Evolutionary conservation across 192 early-diverging fungal species (phyloP).

Genomic region (Coemansia sp.): DNA sequence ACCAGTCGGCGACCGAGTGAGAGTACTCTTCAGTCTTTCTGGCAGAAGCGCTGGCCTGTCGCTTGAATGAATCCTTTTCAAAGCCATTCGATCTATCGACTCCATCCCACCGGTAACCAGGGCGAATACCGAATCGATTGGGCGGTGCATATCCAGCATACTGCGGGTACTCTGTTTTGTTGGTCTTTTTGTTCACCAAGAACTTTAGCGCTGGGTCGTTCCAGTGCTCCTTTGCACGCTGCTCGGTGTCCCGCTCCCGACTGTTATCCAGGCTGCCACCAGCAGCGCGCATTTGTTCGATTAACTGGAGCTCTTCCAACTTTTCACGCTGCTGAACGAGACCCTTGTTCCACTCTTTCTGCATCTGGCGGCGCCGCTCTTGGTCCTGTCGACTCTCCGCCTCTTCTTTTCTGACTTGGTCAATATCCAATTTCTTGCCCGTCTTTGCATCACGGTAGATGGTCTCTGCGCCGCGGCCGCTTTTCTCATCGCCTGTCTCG

Average conservation of each 20-base stretch:
- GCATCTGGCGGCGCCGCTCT: slow-evolving; percentile 46
- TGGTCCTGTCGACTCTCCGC: slow-evolving; percentile 31
- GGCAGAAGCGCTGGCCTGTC: slow-evolving; percentile 27
- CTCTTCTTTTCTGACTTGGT: slow-evolving; percentile 48
- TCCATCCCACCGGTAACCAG: slow-evolving; percentile 82
- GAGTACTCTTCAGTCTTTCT: slow-evolving; percentile 30
- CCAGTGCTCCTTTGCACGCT: slow-evolving; percentile 64
- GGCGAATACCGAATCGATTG: slow-evolving; percentile 72
- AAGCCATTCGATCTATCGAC: slow-evolving; percentile 82
- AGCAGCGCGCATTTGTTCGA: slow-evolving; percentile 37
- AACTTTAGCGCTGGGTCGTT: slow-evolving; percentile 70
- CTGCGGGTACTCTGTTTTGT: slow-evolving; percentile 31
- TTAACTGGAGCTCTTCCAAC: slow-evolving; percentile 24
- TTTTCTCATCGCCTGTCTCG: slow-evolving; percentile 16
- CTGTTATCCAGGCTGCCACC: slow-evolving; percentile 59
- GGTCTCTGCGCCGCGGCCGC: slow-evolving; percentile 56
- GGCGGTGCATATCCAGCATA: slow-evolving; percentile 64
- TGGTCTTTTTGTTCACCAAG: slow-evolving; percentile 42
- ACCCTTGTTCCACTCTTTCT: slow-evolving; percentile 67
- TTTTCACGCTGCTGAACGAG: slow-evolving; percentile 62
- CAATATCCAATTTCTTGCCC: slow-evolving; percentile 62
- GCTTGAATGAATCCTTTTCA: slow-evolving; percentile 59
- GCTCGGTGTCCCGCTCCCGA: slow-evolving; percentile 53
- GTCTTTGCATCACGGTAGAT: slow-evolving; percentile 67
- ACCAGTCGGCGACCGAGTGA: slow-evolving; percentile 49